Base-by-base conservation (phyloP, 257 asterid genomes). In the Penstemon eatonii region DNA sequence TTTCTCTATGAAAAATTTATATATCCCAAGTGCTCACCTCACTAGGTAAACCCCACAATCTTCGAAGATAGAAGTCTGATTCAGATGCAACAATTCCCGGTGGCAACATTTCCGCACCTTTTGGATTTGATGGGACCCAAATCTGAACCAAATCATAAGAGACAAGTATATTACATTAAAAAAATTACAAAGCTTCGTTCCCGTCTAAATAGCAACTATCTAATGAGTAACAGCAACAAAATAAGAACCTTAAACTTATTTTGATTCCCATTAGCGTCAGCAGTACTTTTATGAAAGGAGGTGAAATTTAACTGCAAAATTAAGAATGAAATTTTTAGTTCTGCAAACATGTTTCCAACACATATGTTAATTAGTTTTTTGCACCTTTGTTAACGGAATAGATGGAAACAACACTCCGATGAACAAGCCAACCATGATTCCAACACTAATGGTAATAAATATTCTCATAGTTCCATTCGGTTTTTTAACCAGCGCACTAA, bases 91-190 rank as follows among this genome's bases (percentile, higher is more conserved):
- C 80, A 11, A 93, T 83, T 47, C 60, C 75, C 3, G 98, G 91
- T 37, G 96, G 95, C 81, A 89, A 78, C 70, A 80, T 78, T 73
- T 92, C 96, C 13, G 96, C 95, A 33, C 99, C 97, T 84, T 70
- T 84, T 0, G 96, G 97, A 71, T 90, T 89, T 64, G 90, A 80
- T 63, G 92, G 80, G 12, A 76, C 89, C 96, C 98, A 92, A 49
- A 87, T 82, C 94, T 87, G 78, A 38, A 76, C 39, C 72, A 64
- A 25, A 74, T 44, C 60, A 73, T 38, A 51, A 43, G 3, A 56
- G 43, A 60, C 40, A 12, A 36, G n/a, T 25, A 55, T 33, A 56
- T 36, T 12, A 42, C 37, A 18, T 4, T 33, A 56, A 10, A 63
- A 41, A 3, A 33, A 3, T 5, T n/a, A 10, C 68, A 36, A 12